Percentiles rank a stretch among this genome's conserved stretches.
Conservation (phyloP, 352 stramenopile genomes). For the Globisporangium paroecandrum region DNA sequence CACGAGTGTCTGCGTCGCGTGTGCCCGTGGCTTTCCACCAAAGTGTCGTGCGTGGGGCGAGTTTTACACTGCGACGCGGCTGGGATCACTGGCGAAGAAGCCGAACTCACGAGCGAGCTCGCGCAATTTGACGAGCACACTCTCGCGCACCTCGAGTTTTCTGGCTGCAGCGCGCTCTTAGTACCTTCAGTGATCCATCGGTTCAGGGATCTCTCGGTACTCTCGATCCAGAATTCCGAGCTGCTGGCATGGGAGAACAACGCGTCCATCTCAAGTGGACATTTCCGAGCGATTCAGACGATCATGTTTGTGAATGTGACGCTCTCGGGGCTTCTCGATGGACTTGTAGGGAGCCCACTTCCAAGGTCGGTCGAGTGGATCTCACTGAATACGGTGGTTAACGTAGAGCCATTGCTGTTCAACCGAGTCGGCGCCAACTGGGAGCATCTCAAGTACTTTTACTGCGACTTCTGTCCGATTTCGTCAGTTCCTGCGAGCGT, state of each 20-base stretch:
- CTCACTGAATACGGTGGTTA: background rate
- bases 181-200: conserved; percentile 10
- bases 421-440: conserved; percentile 5
- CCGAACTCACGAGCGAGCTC: background rate
- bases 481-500: background rate
- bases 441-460: conserved; percentile 12
- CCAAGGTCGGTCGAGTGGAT: conserved; percentile 2
- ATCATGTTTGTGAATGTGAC: background rate
- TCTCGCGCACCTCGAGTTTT: background rate
- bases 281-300: conserved; percentile 5
- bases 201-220: background rate
- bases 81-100: background rate
- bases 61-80: background rate
- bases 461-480: background rate
- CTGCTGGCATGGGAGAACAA: conserved; percentile 4
- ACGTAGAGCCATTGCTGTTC: background rate
- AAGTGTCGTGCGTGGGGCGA: conserved; percentile 8
- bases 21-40: conserved; percentile 10
- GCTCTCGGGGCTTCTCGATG: background rate
- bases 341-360: background rate
- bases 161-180: background rate
- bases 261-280: background rate
- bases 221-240: conserved; percentile 7
- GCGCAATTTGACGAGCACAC: conserved; percentile 5
- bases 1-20: conserved; percentile 7